phyloP scores from a whole-genome alignment of 352 stramenopile species.

The Globisporangium rhizosaccharum region DNA sequence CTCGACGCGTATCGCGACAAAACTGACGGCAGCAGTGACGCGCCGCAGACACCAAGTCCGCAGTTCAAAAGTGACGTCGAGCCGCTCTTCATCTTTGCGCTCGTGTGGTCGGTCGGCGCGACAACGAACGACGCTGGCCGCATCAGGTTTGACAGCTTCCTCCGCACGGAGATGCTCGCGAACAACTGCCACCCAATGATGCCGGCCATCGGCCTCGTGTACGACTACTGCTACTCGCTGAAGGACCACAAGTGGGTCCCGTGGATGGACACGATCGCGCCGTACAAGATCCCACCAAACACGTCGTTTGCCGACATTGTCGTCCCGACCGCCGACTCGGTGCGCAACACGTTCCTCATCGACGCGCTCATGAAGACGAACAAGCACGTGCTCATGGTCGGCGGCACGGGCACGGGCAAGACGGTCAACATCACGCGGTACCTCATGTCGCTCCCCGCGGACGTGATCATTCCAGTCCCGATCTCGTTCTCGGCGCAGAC shows the following conservation, averaged over 20 bases:
- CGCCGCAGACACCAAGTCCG: constrained; percentile 32
- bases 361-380: constrained; percentile 74
- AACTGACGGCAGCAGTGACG: constrained; percentile 28
- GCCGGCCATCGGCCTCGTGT: constrained; percentile 67
- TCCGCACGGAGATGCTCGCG: constrained; percentile 79
- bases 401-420: constrained; percentile 92
- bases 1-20: constrained; percentile 66
- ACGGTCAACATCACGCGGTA: constrained; percentile 92
- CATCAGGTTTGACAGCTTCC: constrained; percentile 84
- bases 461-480: constrained; percentile 86
- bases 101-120: constrained; percentile 90
- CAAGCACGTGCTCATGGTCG: constrained; percentile 94
- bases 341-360: constrained; percentile 91
- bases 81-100: constrained; percentile 89
- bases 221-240: constrained; percentile 90
- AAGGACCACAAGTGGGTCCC: constrained; percentile 87
- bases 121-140: constrained; percentile 88
- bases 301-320: constrained; percentile 90
- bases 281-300: constrained; percentile 68
- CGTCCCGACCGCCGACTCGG: constrained; percentile 90
- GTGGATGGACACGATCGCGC: constrained; percentile 92
- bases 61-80: constrained; percentile 81
- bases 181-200: constrained; percentile 55
- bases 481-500: constrained; percentile 93
- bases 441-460: constrained; percentile 79